Conservation (phyloP, 441 rosid species). For the Gossypium davidsonii region DNA sequence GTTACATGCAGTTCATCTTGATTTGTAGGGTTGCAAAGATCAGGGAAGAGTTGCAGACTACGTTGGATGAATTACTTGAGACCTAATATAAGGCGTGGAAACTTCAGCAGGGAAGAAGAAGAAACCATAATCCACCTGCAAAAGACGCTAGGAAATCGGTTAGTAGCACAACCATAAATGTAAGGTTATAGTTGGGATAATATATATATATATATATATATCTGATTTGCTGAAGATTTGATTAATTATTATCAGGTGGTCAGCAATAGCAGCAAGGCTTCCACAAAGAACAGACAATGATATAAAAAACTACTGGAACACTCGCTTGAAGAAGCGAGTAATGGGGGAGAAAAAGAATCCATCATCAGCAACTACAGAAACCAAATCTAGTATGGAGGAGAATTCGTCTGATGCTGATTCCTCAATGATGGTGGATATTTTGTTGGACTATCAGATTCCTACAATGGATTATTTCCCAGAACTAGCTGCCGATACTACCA, state of each 20-base stretch:
- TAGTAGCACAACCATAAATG: neutral
- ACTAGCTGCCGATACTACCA: neutral
- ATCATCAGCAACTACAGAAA: neutral
- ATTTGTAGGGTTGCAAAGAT: neutral
- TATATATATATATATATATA: neutral
- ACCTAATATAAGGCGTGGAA: constrained; percentile 31
- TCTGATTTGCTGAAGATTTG: neutral
- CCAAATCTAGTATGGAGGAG: neutral
- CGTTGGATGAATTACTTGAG: constrained; percentile 44
- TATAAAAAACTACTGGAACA: constrained; percentile 30
- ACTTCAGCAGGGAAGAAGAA: constrained; percentile 34
- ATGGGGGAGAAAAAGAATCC: neutral
- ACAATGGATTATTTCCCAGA: neutral
- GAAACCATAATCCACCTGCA: constrained; percentile 23
- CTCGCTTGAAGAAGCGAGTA: constrained; percentile 12
- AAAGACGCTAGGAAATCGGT: neutral
- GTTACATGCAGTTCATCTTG: neutral
- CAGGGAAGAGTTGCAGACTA: constrained; percentile 34
- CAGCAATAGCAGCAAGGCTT: constrained; percentile 25
- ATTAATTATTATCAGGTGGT: constrained; percentile 24
- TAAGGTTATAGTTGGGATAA: no score
- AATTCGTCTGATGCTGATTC: neutral
- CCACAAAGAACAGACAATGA: constrained; percentile 32
- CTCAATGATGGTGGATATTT: neutral
- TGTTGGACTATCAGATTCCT: neutral